phyloP scores from a whole-genome alignment of 139 green algal genomes.

The Trebouxia sp. region DNA sequence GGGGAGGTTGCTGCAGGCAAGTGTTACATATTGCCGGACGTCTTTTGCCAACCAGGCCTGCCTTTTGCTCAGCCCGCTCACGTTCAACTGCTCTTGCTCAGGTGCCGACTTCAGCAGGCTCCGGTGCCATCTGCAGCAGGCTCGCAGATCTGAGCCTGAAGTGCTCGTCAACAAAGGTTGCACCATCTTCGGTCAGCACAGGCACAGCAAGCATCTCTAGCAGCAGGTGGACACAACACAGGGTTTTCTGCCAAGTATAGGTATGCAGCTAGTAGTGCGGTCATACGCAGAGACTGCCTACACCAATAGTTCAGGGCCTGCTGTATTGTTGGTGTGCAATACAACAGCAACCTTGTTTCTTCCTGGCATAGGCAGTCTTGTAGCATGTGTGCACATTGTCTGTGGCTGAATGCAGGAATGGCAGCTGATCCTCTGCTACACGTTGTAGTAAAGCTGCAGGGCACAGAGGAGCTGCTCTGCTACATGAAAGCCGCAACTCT shows the following conservation, averaged over 20 bases:
- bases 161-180: too few relatives aligned
- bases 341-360: background rate
- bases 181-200: too few relatives aligned
- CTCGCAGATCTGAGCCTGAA: too few relatives aligned
- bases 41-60: too few relatives aligned
- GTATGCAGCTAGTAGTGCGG: background rate
- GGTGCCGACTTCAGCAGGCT: background rate
- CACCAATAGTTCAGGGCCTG: too few relatives aligned
- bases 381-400: too few relatives aligned
- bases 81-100: background rate
- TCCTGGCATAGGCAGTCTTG: background rate
- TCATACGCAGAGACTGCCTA: too few relatives aligned
- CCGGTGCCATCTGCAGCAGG: too few relatives aligned
- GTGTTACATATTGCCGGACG: too few relatives aligned
- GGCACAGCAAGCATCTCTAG: background rate
- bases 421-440: conserved; percentile 9
- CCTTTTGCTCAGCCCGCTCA: background rate
- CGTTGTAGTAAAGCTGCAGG: conserved; percentile 15
- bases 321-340: too few relatives aligned
- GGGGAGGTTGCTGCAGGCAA: too few relatives aligned
- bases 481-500: background rate
- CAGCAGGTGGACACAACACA: background rate
- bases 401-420: background rate
- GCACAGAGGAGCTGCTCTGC: background rate
- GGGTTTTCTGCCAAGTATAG: background rate